Evolutionary conservation across 2,329 filamentous ascomycete genomes (phyloP), one percentile per base, ranked within the genome.

Genomic region (Epichloe brachyelytri): DNA sequence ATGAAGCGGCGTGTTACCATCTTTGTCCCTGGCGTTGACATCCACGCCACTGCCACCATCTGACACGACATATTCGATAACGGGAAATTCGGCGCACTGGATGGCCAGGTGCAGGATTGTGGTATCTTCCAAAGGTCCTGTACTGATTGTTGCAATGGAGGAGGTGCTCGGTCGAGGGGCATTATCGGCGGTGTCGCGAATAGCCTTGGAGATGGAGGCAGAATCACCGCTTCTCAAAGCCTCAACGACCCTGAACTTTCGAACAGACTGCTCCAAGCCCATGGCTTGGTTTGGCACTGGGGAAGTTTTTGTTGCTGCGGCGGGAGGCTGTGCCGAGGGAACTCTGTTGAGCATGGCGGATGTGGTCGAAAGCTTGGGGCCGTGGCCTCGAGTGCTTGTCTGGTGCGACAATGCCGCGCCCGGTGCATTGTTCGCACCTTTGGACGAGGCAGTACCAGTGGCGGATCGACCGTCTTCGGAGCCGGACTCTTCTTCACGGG

Each of bases 241-340:
- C 70, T 97, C 93, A 63, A 97, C 95, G 45, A 96, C 81, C 58
- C 90, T 83, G 68, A 98, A 98, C 58, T 95, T 90, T 63, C 86
- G 82, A 49, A 98, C 88, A 0, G 91, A 96, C 67, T 95, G 89
- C 64, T 98, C 90, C 53, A 98, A 86, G 22, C 80, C 82, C 37
- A 63, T 68, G 26, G 66, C 68, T 61, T 73, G 78, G 48, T 74
- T 72, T 40, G 60, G 59, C 56, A 61, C 54, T 49, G 59, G 62
- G 53, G 65, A 54, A 59, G 64, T 52, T 59, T 61, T 53, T 46
- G 55, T 51, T 26, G 54, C 57, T 54, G 51, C 46, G 46, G 53
- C 26, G 14, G 54, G 41, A 33, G 55, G 51, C 65, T 63, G 34
- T 58, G 61, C 55, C 49, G 71, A 72, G 20, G 72, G 63, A 12